Percentiles rank a stretch among this genome's conserved stretches.
These are phyloP conservation scores for Candida corydali DNA, from an alignment of 805 yeast genomes.

Conservation along the genomic window DNA sequence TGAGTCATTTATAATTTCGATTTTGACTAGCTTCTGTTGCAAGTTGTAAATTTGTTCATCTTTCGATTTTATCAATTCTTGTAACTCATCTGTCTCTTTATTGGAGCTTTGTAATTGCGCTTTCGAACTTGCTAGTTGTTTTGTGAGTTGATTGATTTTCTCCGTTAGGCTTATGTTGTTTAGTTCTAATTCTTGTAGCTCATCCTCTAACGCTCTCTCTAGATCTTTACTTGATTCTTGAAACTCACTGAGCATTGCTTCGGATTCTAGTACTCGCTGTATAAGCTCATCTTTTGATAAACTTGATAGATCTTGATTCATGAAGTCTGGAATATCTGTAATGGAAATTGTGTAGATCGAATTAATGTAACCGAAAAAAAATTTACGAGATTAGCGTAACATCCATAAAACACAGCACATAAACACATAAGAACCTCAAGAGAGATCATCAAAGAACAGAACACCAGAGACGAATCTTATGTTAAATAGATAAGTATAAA, in stretches of 20 bases:
- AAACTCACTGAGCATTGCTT: conserved; percentile 35
- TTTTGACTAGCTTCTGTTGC: conserved; percentile 30
- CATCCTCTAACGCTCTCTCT: conserved; percentile 43
- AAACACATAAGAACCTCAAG: no score
- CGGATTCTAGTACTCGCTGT: conserved; percentile 26
- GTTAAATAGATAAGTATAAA: no score
- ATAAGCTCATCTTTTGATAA: conserved; percentile 10
- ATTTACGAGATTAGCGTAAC: background rate
- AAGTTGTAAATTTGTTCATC: conserved; percentile 19
- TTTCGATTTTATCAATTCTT: conserved; percentile 16
- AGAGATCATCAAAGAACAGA: no score
- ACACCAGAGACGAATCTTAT: no score
- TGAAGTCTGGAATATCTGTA: no score
- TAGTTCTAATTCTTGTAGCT: conserved; percentile 31
- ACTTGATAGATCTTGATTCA: background rate
- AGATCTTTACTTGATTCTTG: conserved; percentile 42
- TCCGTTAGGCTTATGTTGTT: background rate
- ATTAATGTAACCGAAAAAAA: conserved; percentile 3
- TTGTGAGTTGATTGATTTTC: background rate
- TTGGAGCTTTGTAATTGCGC: conserved; percentile 10
- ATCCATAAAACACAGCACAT: no score
- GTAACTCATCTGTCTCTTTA: conserved; percentile 15
- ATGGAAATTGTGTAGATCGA: background rate
- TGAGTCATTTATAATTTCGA: conserved; percentile 41
- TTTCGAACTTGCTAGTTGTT: conserved; percentile 1